Evolutionary conservation across 169 alveolate species (phyloP), one percentile per base, ranked within the genome.

Genomic region (Plasmodium malariae): DNA sequence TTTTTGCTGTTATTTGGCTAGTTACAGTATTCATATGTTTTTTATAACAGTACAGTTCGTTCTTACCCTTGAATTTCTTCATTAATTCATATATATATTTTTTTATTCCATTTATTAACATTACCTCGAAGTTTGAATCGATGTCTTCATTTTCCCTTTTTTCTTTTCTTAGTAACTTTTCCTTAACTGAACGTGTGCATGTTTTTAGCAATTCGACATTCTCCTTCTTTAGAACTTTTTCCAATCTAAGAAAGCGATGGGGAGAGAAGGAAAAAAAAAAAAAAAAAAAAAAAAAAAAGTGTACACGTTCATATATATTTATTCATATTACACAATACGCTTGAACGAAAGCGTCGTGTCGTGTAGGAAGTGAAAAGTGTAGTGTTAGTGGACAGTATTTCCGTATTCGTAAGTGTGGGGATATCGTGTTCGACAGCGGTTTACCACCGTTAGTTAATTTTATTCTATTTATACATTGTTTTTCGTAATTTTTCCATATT

Each of bases 141-240:
- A 78, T 57, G 21, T 78, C 78, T 32, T 78, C 89, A 12, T 78
- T 69, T 30, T 62, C 54, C 21, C 78, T 34, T 49, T 78, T 78
- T 36, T 78, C 73, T 68, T 32, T 60, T 34, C 34, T 55, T n/a
- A 78, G 37, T 4, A 78, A 69, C 40, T 78, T 78, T 24, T 78
- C 89, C 55, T 63, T 78, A 49, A 78, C 69, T 12, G 74, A 36
- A 6, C 9, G 24, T 19, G 89, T 62, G 14, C 74, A 78, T 21
- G 63, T 62, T 12, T 69, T 49, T 0, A 78, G 48, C 24, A 78
- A 11, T 0, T 78, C 89, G 2, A 68, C 54, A 6, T 78, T 78
- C 12, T 78, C 89, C 26, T 78, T 32, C 30, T 34, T 78, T 32
- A 63, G 48, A 2, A 6, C 19, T 19, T 51, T 76, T 19, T 60